Base-by-base conservation (phyloP, 2,329 filamentous ascomycete genomes). In the Clonostachys chloroleuca region DNA sequence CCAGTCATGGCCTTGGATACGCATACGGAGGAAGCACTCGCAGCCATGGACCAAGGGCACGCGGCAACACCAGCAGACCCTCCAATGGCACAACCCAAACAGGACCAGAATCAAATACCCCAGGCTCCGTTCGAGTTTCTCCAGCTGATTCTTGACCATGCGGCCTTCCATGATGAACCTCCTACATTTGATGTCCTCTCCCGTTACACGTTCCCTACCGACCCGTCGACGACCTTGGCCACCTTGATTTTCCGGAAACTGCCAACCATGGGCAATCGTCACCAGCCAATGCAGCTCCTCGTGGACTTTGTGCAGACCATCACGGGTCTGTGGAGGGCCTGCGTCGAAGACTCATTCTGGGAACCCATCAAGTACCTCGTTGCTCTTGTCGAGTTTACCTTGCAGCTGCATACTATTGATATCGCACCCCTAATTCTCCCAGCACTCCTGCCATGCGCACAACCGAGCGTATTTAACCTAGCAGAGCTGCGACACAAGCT, bases 121-220 rank as follows among this genome's bases (percentile, higher is more conserved):
- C 14, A 43, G n/a, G 40, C 47, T 6, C 6, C 5, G 6, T 36
- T 13, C 43, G 48, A 81, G 77, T 80, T 80, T 49, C 59, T 89
- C 37, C 83, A 82, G 53, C 74, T 83, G 2, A 72, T 88, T 4
- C 68, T 90, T 2, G 80, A 84, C 51, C 83, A 89, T 53, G 75
- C 75, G 9, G 70, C 75, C 14, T 68, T 71, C 1, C 73, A 73
- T 42, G 72, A 74, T 14, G 75, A 79, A 40, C 75, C 82, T 4
- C 74, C 84, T 14, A 84, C 82, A 0, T 78, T 92, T 42, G 87
- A 92, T 55, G 73, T 78, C 3, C 69, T 92, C 14, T 76, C 83
- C 8, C 80, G 78, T 42, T 81, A 83, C 60, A 62, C 72, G 5
- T 83, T 89, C 46, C 83, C 86, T 2, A 87, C 86, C 0, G 70